Percentiles rank a stretch among this genome's conserved stretches.
Evolutionary conservation across 2,329 filamentous ascomycete species (phyloP).

Genomic region (Fusarium mexicanum): DNA sequence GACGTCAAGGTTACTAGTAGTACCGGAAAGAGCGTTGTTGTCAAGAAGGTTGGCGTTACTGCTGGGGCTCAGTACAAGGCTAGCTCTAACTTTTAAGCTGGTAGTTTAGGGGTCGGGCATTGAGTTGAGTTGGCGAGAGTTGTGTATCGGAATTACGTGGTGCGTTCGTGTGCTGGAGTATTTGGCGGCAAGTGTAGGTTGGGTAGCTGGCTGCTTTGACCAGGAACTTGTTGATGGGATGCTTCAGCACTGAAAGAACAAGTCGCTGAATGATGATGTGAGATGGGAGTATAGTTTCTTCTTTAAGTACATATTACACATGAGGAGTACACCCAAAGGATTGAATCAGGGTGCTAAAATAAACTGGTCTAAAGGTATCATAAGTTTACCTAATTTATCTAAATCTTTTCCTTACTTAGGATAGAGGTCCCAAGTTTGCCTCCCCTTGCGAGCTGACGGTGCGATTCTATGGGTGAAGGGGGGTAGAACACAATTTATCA

Average conservation of each 20-base stretch:
- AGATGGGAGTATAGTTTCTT: not conserved
- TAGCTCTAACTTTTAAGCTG: constrained; percentile 45
- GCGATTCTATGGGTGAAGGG: not conserved
- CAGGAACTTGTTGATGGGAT: not conserved
- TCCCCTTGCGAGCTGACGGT: not conserved
- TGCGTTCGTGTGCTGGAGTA: not conserved
- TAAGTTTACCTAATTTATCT: too few relatives aligned
- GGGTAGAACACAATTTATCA: not conserved
- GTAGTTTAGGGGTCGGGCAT: too few relatives aligned
- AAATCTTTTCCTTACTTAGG: too few relatives aligned
- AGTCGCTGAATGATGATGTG: not conserved
- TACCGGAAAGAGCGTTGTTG: constrained; percentile 60
- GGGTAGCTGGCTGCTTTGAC: constrained; percentile 25
- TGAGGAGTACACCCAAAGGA: not conserved
- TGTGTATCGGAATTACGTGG: not conserved
- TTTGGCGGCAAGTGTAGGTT: not conserved
- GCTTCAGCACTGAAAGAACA: not conserved
- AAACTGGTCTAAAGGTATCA: accelerated
- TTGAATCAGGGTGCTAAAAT: not conserved
- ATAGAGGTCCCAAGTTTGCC: not conserved
- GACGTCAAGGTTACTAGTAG: constrained; percentile 65
- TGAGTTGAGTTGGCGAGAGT: too few relatives aligned
- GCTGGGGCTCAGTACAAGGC: constrained; percentile 45
- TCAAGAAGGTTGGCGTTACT: constrained; percentile 60
- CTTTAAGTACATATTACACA: constrained; percentile 30